These are phyloP conservation scores for barley (Hordeum vulgare) DNA, from an alignment of 176 grass and related monocot genomes.

Conservation along the genomic window MorexV3_pseudomolecules_assembly NC_058520.1:42089654-42090153, in stretches of 20 bases:
- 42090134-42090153: constrained; percentile 53
- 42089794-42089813: neutral
- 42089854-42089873: constrained; percentile 25
- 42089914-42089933: constrained; percentile 8
- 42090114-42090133: constrained; percentile 50
- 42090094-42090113: constrained; percentile 8
- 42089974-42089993: neutral
- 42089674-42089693: neutral
- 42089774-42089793: neutral
- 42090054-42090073: constrained; percentile 1
- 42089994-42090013: neutral
- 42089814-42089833: constrained; percentile 16
- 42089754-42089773: neutral
- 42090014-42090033: neutral
- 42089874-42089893: constrained; percentile 13
- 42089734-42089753: neutral
- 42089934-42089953: constrained; percentile 18
- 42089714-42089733: neutral
- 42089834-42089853: constrained; percentile 28
- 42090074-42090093: neutral
- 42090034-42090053: neutral
- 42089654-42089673: neutral
- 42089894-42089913: constrained; percentile 32
- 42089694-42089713: neutral
- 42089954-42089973: neutral